Evolutionary conservation across 208 protist genomes (phyloP).

Genomic region (Wallacemonas sp.): DNA sequence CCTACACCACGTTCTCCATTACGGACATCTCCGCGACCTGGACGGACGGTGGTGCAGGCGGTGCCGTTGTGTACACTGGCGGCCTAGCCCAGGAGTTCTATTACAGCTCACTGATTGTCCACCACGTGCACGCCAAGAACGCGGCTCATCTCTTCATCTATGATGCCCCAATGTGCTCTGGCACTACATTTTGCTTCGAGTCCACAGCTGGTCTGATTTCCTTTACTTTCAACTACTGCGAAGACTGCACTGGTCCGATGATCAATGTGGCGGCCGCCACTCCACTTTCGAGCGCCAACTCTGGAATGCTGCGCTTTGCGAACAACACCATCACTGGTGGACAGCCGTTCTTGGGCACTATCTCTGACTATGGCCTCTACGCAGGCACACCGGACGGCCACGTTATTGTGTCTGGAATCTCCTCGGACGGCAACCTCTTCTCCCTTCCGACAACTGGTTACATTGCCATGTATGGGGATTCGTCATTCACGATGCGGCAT

Average conservation of each 20-base stretch:
- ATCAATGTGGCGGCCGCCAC: background rate
- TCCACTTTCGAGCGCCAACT: background rate
- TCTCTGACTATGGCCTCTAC: background rate
- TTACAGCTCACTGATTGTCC: background rate
- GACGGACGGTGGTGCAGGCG: background rate
- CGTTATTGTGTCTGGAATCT: constrained; percentile 1
- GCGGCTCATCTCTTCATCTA: background rate
- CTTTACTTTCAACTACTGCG: constrained; percentile 5
- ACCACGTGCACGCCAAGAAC: background rate
- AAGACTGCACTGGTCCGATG: constrained; percentile 3
- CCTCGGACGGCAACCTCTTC: background rate
- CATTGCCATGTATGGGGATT: background rate
- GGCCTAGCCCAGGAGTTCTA: background rate
- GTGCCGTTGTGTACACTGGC: background rate
- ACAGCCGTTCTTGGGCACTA: background rate
- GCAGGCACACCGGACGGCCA: background rate
- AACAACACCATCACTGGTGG: constrained; percentile 13
- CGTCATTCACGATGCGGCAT: background rate
- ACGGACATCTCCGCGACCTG: background rate
- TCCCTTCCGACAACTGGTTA: background rate
- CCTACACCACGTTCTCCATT: background rate
- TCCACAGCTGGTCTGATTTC: background rate
- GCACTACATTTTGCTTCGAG: background rate
- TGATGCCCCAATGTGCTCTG: background rate
- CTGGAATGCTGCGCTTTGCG: background rate